Evolutionary conservation across 768 basidiomycete genomes (phyloP).

Genomic region (Guyanaporus albipodus): DNA sequence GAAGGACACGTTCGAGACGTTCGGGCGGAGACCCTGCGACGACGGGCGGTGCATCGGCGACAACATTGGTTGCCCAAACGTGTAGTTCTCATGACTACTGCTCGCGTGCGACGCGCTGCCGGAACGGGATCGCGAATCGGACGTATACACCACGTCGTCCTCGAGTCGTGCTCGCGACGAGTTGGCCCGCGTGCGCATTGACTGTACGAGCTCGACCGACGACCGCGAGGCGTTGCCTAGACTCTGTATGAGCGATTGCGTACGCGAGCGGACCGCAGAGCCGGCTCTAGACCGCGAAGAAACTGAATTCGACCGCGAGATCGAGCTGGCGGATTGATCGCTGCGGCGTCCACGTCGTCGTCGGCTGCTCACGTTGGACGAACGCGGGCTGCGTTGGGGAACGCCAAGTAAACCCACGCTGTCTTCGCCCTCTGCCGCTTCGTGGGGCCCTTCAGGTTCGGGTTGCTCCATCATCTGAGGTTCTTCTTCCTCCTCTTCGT

Average conservation of each 20-base stretch:
- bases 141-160: constrained; percentile 41
- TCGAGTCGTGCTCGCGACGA: constrained; percentile 70
- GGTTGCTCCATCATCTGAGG: constrained; percentile 39
- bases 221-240: constrained; percentile 58
- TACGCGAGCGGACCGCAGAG: constrained; percentile 56
- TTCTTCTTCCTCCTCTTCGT: constrained; percentile 33
- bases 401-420: constrained; percentile 51
- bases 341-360: constrained; percentile 31
- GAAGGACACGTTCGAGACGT: constrained; percentile 19
- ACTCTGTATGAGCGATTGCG: constrained; percentile 65
- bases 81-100: constrained; percentile 63
- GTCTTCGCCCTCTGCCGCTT: constrained; percentile 62
- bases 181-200: constrained; percentile 51
- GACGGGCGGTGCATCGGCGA: constrained; percentile 22
- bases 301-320: constrained; percentile 24
- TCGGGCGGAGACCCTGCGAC: constrained; percentile 15
- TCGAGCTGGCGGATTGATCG: constrained; percentile 38
- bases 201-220: constrained; percentile 54
- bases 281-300: constrained; percentile 42
- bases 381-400: constrained; percentile 51
- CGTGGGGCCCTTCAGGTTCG: constrained; percentile 50
- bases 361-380: constrained; percentile 33
- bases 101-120: constrained; percentile 43
- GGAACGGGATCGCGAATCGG: constrained; percentile 35
- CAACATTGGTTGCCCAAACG: constrained; percentile 62